These are phyloP conservation scores for Alnus glutinosa DNA, from an alignment of 306 rosid species.

Conservation along the genomic window DNA sequence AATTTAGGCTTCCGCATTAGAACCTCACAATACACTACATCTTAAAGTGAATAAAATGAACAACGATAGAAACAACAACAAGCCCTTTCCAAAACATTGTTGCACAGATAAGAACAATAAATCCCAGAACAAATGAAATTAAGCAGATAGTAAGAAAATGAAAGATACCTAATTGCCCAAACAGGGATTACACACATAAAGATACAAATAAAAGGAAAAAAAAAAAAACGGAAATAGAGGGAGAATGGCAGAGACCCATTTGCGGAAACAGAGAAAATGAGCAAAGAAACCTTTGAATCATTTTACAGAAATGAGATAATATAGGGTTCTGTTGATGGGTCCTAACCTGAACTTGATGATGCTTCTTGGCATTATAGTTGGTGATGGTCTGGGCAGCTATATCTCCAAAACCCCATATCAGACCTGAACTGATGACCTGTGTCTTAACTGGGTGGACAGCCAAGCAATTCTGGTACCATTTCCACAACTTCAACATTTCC, in stretches of 20 bases:
- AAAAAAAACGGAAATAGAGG: background rate
- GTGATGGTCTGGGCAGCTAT: slow-evolving; percentile 58
- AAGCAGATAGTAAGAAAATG: slow-evolving; percentile 13
- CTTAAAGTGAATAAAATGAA: background rate
- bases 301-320: background rate
- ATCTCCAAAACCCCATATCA: slow-evolving; percentile 64
- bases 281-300: background rate
- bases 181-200: background rate
- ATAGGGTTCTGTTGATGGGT: background rate
- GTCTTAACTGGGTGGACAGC: slow-evolving; percentile 61
- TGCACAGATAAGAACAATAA: background rate
- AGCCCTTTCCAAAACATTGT: background rate
- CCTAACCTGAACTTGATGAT: slow-evolving; percentile 23
- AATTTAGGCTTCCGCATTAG: background rate
- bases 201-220: slow-evolving; percentile 2
- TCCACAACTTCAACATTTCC: slow-evolving; percentile 58
- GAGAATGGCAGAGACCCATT: background rate
- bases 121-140: background rate
- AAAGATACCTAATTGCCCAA: slow-evolving; percentile 21
- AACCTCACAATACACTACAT: slow-evolving; percentile 2
- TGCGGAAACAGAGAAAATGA: background rate
- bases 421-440: slow-evolving; percentile 57
- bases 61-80: background rate
- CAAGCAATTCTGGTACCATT: slow-evolving; percentile 55
- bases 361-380: slow-evolving; percentile 31